Base-by-base conservation (phyloP, 257 asterid species). In the Paulownia fortunei region DNA sequence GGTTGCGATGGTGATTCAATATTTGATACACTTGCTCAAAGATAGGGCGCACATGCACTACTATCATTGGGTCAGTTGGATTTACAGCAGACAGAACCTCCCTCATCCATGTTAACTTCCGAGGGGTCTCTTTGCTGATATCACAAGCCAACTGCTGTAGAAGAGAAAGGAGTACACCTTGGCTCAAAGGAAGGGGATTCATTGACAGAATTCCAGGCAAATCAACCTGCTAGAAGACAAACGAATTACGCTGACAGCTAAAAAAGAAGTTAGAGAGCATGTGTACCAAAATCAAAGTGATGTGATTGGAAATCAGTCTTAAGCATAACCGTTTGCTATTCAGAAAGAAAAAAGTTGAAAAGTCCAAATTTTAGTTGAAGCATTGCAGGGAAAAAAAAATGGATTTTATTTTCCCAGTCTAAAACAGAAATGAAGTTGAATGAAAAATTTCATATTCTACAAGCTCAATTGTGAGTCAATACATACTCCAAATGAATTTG, bases 11-110 rank as follows among this genome's bases (percentile, higher is more conserved):
- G 79, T 90, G 98, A 73, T 85, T 85, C 78, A 96, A 51, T 73
- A 88, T 92, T 76, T 92, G 96, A 85, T 90, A 96, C 5, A 96
- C 99, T 84, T 96, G 99, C 84, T 96, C 98, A 42, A 96, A 92
- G 87, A 96, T 93, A 3, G 97, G 97, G 1, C 94, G 97, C 9
- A 92, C 92, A 8, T 93, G 96, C 76, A 90, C 82, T 34, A 82
- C 86, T 27, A 96, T 96, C 94, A 89, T 77, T 13, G 92, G 88
- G 69, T 96, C 97, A 0, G 88, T 73, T 18, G 99, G 98, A 77
- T 92, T 89, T 74, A 96, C 83, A 26, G 96, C 96, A 62, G 92
- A 61, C 0, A 92, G 69, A 59, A 93, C 88, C 73, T 96, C 97
- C 81, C 96, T 86, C 99, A 92, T 96, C 98, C 98, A 96, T 1